Percentiles rank a stretch among this genome's conserved stretches.
These are phyloP conservation scores for Catharanthus roseus DNA, from an alignment of 257 asterid genomes.

Conservation along the genomic window DNA sequence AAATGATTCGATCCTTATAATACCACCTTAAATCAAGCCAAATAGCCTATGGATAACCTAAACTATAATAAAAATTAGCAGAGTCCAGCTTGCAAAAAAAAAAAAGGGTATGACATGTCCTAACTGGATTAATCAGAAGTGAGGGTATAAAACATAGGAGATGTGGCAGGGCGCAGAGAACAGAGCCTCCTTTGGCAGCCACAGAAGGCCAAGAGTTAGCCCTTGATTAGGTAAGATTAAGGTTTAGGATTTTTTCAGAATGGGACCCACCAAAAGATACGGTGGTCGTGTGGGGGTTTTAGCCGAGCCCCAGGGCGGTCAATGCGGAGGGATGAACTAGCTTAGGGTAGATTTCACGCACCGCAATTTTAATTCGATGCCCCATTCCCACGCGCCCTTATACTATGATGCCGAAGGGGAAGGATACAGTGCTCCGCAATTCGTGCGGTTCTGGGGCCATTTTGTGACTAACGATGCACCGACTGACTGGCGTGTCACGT, in stretches of 20 bases:
- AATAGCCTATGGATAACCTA: no score
- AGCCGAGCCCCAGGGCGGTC: slow-evolving; percentile 31
- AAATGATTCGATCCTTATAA: no score
- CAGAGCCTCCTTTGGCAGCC: neutral
- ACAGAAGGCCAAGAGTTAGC: neutral
- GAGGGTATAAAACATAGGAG: neutral
- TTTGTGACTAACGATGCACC: slow-evolving; percentile 71
- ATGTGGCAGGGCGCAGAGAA: slow-evolving; percentile 4
- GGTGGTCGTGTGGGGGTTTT: slow-evolving; percentile 22
- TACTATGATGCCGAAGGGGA: no score
- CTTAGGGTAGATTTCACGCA: no score
- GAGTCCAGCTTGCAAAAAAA: neutral
- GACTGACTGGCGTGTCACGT: slow-evolving; percentile 72
- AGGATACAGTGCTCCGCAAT: slow-evolving; percentile 55
- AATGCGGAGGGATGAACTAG: slow-evolving; percentile 36
- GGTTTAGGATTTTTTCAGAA: neutral
- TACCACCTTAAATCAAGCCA: no score
- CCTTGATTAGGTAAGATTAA: neutral
- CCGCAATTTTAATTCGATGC: no score
- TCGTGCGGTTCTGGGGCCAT: slow-evolving; percentile 44
- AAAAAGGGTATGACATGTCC: neutral
- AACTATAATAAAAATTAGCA: no score
- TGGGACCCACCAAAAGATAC: slow-evolving; percentile 28
- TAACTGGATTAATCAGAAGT: neutral
- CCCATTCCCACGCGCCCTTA: no score